Percentiles rank a stretch among this genome's conserved stretches.
Evolutionary conservation across 148 eudicot species (phyloP).

Genomic region (Silene conica): DNA sequence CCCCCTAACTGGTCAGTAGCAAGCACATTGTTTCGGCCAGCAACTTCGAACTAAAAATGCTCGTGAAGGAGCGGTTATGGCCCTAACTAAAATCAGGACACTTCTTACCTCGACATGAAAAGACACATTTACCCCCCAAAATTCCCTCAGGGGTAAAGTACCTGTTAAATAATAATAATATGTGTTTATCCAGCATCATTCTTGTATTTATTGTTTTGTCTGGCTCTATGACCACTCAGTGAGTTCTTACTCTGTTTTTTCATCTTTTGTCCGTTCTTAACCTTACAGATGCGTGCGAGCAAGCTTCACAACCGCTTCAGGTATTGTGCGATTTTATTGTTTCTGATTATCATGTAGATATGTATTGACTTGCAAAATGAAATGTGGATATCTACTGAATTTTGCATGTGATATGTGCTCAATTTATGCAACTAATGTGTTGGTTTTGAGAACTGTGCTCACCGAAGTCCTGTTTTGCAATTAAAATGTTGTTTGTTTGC

Average conservation of each 20-base stretch:
- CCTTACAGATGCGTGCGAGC: constrained; percentile 81
- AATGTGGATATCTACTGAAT: background rate
- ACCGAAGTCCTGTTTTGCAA: background rate
- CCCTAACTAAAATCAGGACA: background rate
- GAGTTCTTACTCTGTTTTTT: constrained; percentile 21
- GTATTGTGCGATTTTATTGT: constrained; percentile 32
- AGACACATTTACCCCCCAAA: background rate
- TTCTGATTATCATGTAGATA: constrained; percentile 9
- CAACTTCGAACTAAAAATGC: background rate
- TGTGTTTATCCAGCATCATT: background rate
- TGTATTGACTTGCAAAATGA: background rate
- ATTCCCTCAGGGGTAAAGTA: background rate
- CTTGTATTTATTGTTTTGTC: background rate
- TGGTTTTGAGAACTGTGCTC: background rate
- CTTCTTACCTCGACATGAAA: background rate
- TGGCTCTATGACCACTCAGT: background rate
- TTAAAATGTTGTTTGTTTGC: too few relatives aligned
- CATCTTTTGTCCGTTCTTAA: constrained; percentile 11
- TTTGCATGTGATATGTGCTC: background rate
- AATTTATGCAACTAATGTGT: background rate
- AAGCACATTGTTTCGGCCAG: background rate
- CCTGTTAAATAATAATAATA: background rate
- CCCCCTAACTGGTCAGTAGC: background rate
- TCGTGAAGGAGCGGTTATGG: background rate
- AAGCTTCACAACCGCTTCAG: constrained; percentile 94